These are phyloP conservation scores for Penicillium paxilli DNA, from an alignment of 495 filamentous ascomycete genomes.

Conservation along the genomic window DNA sequence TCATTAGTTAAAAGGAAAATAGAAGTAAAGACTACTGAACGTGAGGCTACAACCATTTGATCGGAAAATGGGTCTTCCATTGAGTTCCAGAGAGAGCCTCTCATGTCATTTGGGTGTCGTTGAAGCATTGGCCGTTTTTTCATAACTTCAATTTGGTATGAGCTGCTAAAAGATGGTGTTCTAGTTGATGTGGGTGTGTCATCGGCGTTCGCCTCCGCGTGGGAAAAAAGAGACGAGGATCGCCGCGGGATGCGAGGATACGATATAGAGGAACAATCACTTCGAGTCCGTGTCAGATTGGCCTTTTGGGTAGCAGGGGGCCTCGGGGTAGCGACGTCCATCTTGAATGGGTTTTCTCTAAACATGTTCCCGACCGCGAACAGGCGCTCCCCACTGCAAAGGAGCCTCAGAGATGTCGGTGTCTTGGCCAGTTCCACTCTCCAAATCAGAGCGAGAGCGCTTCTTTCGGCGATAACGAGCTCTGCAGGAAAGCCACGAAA, in stretches of 20 bases:
- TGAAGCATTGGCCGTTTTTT: conserved; percentile 12
- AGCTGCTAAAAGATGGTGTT: conserved; percentile 24
- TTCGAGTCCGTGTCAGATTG: conserved; percentile 1
- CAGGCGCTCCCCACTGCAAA: conserved; percentile 17
- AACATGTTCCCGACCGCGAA: conserved; percentile 19
- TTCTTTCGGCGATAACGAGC: conserved; percentile 14
- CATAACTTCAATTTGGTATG: conserved; percentile 19
- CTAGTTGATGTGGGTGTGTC: conserved; percentile 22
- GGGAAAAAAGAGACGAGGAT: conserved; percentile 22
- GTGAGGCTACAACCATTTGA: conserved; percentile 4
- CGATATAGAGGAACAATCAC: conserved; percentile 9
- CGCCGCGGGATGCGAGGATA: conserved; percentile 30
- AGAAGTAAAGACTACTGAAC: not conserved
- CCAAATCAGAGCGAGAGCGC: conserved; percentile 19
- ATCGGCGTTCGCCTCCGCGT: conserved; percentile 5
- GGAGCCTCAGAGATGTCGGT: conserved; percentile 21
- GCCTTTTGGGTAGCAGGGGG: conserved; percentile 15
- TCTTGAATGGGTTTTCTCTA: conserved; percentile 6
- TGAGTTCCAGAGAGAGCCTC: not conserved
- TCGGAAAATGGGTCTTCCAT: conserved; percentile 21
- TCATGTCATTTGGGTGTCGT: not conserved
- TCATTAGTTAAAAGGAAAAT: not conserved
- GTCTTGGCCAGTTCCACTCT: conserved; percentile 11
- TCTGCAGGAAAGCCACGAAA: conserved; percentile 6
- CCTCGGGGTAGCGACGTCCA: conserved; percentile 5